Conservation (phyloP, 2,329 filamentous ascomycete genomes). For the Epichloe sibirici region DNA sequence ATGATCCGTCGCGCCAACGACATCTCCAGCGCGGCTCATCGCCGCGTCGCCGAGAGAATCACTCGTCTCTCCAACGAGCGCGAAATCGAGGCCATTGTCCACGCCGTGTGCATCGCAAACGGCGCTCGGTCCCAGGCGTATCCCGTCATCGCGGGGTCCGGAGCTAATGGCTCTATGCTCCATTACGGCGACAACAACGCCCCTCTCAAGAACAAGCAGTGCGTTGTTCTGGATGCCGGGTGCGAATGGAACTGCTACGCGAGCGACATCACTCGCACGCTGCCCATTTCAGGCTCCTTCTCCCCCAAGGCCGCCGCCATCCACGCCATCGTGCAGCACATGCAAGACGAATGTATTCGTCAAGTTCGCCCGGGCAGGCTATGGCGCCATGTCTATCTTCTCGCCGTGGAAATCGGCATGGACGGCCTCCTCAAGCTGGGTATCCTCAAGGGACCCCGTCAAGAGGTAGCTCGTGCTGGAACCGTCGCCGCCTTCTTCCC, state of each 20-base stretch:
- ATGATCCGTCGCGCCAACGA: slow-evolving; percentile 71
- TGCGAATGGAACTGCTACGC: slow-evolving; percentile 79
- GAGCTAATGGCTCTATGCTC: slow-evolving; percentile 69
- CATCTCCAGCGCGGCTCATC: slow-evolving; percentile 68
- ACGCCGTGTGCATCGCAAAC: slow-evolving; percentile 56
- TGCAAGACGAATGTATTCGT: slow-evolving; percentile 67
- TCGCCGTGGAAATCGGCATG: slow-evolving; percentile 61
- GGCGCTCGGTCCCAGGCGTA: slow-evolving; percentile 75
- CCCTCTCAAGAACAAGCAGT: slow-evolving; percentile 53
- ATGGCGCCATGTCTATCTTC: slow-evolving; percentile 61
- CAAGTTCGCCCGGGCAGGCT: slow-evolving; percentile 55
- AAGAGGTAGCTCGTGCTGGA: slow-evolving; percentile 40
- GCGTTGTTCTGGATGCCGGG: slow-evolving; percentile 78
- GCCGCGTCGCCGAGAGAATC: slow-evolving; percentile 54
- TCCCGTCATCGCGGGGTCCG: slow-evolving; percentile 75
- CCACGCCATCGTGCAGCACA: slow-evolving; percentile 64
- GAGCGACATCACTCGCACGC: slow-evolving; percentile 78
- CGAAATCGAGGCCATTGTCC: slow-evolving; percentile 70
- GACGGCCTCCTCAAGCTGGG: slow-evolving; percentile 59
- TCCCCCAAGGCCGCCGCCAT: slow-evolving; percentile 57
- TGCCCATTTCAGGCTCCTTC: slow-evolving; percentile 63
- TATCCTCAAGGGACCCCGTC: slow-evolving; percentile 52
- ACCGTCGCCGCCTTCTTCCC: slow-evolving; percentile 53
- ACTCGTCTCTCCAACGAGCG: slow-evolving; percentile 60
- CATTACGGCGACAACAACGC: slow-evolving; percentile 80